Evolutionary conservation across 2,329 filamentous ascomycete species (phyloP).

Genomic region (Zalaria obscura): DNA sequence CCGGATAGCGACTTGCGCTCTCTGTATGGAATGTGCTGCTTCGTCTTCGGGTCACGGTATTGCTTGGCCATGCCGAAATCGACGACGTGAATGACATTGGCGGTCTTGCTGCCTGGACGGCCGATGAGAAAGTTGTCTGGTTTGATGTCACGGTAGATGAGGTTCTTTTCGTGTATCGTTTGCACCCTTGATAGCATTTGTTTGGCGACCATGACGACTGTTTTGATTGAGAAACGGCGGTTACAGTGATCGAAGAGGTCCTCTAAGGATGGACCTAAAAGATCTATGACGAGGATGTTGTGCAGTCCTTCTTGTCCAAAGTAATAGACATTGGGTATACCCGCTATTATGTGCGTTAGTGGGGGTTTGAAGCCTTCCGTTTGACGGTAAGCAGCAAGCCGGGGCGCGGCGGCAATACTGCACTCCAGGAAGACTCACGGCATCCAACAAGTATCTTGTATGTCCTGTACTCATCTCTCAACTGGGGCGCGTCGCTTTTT

Average conservation of each 20-base stretch:
- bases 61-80: slow-evolving; percentile 99
- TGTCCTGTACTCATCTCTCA: slow-evolving; percentile 95
- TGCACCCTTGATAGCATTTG: slow-evolving; percentile 95
- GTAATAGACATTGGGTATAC: slow-evolving; percentile 99
- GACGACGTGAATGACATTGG: slow-evolving; percentile 95
- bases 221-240: slow-evolving; percentile 89
- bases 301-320: slow-evolving; percentile 97
- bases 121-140: slow-evolving; percentile 98
- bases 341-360: slow-evolving; percentile 42
- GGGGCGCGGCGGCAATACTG: too few species aligned
- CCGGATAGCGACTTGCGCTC: slow-evolving; percentile 94
- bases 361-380: too few species aligned
- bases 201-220: slow-evolving; percentile 97
- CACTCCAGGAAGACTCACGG: slow-evolving; percentile 51
- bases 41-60: slow-evolving; percentile 96
- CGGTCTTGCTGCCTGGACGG: slow-evolving; percentile 78
- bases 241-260: slow-evolving; percentile 97
- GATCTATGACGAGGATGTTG: slow-evolving; percentile 96
- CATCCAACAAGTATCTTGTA: slow-evolving; percentile 99
- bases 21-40: slow-evolving; percentile 95
- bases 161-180: slow-evolving; percentile 95
- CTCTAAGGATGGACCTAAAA: slow-evolving; percentile 86
- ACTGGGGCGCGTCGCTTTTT: slow-evolving; percentile 94
- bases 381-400: too few species aligned
- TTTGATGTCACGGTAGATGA: slow-evolving; percentile 98